Evolutionary conservation across 2,329 filamentous ascomycete species (phyloP), one percentile per base, ranked within the genome.

Genomic region (Dryadomyces quercivorus): DNA sequence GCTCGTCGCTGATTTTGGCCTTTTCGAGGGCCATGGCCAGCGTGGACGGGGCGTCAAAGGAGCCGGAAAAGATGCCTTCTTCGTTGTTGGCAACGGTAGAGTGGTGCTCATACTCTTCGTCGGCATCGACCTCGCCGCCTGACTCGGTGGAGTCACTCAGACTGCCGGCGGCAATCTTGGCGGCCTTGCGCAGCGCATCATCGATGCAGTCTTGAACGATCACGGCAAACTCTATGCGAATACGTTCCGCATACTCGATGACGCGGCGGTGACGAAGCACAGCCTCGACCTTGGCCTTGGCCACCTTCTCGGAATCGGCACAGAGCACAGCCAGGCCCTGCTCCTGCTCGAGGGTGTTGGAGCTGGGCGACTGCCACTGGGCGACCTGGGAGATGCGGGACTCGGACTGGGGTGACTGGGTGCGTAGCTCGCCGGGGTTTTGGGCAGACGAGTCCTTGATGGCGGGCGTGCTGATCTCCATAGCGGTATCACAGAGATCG

Each of bases 121-220:
- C 42, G 2, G 65, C 66, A 2, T 72, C 72, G 3, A 74, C 69
- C n/a, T 74, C 70, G 20, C 80, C 80, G 50, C 81, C 79, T 7
- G 77, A 77, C 48, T 81, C 80, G 26, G 78, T 74, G 1, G 88
- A 92, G 63, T 94, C 90, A 59, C 86, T 92, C 16, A 94, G 72
- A 52, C 91, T 82, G 12, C 92, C 92, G 46, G 88, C 84, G 48
- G 89, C 89, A 61, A 96, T 92, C 51, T 85, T 85, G 54, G 88
- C 87, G 53, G 93, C 91, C 69, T 97, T 96, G 60, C 81, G 81
- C 69, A 97, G 79, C 9, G 93, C 93, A 58, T 89, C 90, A 57
- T 94, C 85, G 52, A 98, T 95, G 66, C 93, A 98, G 62, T 96
- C 89, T 64, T 97, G 89, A 2, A 98, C 92, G 56, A 96, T 76